phyloP scores from a whole-genome alignment of 2,329 filamentous ascomycete species.

The Neopestalotiopsis sp. region DNA sequence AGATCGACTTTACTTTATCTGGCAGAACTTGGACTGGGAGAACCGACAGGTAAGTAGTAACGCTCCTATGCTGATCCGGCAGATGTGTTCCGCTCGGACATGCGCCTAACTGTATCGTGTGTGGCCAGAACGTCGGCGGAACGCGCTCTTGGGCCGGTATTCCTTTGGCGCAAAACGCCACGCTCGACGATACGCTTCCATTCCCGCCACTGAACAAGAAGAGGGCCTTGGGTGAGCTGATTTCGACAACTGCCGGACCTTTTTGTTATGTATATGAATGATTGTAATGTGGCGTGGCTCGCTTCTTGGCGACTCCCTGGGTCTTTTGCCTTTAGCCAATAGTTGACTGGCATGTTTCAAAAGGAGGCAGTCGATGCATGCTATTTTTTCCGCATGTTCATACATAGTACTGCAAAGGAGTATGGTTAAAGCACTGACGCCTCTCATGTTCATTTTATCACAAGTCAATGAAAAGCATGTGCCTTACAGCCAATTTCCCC shows the following conservation, averaged over 20 bases:
- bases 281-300: neutral
- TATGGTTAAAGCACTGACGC: too few species aligned
- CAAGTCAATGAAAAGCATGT: too few species aligned
- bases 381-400: too few species aligned
- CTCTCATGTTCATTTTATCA: too few species aligned
- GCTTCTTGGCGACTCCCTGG: too few species aligned
- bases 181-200: constrained; percentile 42
- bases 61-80: constrained; percentile 19
- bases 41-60: constrained; percentile 36
- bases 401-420: too few species aligned
- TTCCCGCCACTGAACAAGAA: constrained; percentile 30
- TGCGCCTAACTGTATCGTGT: too few species aligned
- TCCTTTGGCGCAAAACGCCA: constrained; percentile 46
- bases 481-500: too few species aligned
- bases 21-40: constrained; percentile 50
- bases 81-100: constrained; percentile 5
- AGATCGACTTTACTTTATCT: constrained; percentile 53
- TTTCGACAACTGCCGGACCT: constrained; percentile 47
- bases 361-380: too few species aligned
- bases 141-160: constrained; percentile 48
- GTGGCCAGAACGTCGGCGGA: constrained; percentile 38
- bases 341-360: too few species aligned
- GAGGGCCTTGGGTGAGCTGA: constrained; percentile 37
- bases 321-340: too few species aligned
- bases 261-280: constrained; percentile 52